Conservation (phyloP, 2,329 filamentous ascomycete species). For the Cryphonectria carpinicola region DNA sequence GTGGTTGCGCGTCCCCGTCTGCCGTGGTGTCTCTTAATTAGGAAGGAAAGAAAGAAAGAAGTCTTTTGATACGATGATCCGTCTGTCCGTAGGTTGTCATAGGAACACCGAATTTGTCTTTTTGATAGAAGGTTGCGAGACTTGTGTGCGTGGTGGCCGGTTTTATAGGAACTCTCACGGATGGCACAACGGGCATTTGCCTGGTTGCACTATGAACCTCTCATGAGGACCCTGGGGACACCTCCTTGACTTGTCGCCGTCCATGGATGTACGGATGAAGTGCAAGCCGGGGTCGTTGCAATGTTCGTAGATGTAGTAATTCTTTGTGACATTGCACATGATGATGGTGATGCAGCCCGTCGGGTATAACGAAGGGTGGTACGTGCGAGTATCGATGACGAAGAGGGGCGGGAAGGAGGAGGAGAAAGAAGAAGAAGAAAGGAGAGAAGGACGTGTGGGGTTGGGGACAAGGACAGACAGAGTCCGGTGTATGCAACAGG, state of each 20-base stretch:
- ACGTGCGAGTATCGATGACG: too few relatives aligned
- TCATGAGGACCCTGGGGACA: conserved; percentile 72
- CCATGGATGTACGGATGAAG: conserved; percentile 71
- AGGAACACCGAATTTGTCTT: neutral
- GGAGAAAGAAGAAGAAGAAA: neutral
- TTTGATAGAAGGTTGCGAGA: neutral
- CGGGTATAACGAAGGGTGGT: neutral
- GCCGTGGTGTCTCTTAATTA: neutral
- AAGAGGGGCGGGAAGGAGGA: neutral
- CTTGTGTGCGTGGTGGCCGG: too few relatives aligned
- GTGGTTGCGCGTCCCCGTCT: neutral
- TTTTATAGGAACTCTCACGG: conserved; percentile 8
- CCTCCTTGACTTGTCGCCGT: conserved; percentile 62
- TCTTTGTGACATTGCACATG: conserved; percentile 71
- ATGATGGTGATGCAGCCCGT: conserved; percentile 28
- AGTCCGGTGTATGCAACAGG: neutral
- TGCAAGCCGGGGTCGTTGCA: conserved; percentile 71
- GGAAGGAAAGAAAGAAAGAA: too few relatives aligned
- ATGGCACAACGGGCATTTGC: conserved; percentile 60
- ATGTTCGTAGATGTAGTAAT: conserved; percentile 76
- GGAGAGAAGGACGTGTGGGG: neutral
- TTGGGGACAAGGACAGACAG: neutral
- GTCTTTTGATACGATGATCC: neutral
- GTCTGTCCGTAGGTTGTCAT: neutral
- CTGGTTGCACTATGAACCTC: conserved; percentile 71